These are phyloP conservation scores for Melaleuca alternifolia DNA, from an alignment of 345 rosid species.

Conservation along the genomic window DNA sequence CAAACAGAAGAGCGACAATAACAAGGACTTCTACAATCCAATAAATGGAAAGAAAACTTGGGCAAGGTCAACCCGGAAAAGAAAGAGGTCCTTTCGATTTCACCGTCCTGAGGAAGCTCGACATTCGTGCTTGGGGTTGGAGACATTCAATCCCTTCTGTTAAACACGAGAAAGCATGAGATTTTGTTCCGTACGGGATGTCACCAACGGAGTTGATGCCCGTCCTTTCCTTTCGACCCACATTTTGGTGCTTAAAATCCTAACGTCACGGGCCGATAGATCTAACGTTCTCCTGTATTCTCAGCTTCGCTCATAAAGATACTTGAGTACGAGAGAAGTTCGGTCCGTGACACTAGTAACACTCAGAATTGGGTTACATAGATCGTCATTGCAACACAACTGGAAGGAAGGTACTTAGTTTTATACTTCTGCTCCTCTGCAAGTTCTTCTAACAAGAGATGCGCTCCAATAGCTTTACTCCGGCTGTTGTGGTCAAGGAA, in stretches of 20 bases:
- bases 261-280: too few species aligned
- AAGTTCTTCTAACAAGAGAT: neutral
- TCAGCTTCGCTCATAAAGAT: too few species aligned
- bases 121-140: neutral
- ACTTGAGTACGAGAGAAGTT: too few species aligned
- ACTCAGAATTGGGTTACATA: neutral
- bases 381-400: neutral
- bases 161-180: neutral
- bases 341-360: too few species aligned
- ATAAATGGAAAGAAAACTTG: neutral
- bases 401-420: neutral
- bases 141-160: neutral
- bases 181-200: neutral
- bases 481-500: neutral
- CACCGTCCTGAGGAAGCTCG: neutral
- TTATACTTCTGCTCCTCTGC: neutral
- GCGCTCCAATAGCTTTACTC: neutral
- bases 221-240: neutral
- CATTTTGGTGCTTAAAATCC: neutral
- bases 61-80: neutral
- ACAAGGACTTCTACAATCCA: neutral
- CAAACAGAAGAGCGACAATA: neutral
- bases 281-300: too few species aligned
- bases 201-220: neutral
- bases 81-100: neutral